Evolutionary conservation across 1,139 yeast species (phyloP), one percentile per base, ranked within the genome.

Genomic region (Yamadazyma oceani): DNA sequence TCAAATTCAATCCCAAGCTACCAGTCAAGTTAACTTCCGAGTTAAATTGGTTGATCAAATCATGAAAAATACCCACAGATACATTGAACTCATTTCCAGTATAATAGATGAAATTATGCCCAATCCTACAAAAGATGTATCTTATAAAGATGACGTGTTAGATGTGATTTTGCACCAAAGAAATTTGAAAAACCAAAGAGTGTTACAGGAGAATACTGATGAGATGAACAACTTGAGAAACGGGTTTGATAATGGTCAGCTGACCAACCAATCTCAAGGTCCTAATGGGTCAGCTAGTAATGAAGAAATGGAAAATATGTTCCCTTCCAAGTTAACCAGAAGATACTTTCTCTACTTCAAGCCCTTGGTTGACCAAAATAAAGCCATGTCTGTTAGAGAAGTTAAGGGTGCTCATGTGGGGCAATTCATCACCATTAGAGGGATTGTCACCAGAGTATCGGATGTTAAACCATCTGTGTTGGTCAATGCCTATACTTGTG

Each of bases 401-500:
- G 83, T 92, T 44, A 85, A 82, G 56, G 97, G 97, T 39, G 68
- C 74, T 34, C 82, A 79, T 46, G 75, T 94, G 37, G 99, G 99
- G 31, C 82, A 85, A 50, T 75, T 86, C 48, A 85, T 94, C 52
- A 90, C 97, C 0, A 85, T 90, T 4, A 73, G 96, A 49, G 99
- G 98, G 37, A 92, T 94, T 49, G 89, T 92, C 35, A 92, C 97
- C 12, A 75, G 98, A 50, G 97, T 90, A 3, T 84, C 96, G 1
- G 98, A 94, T 58, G 98, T 94, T 34, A 92, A 90, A 62, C 99
- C 99, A 5, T 74, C 88, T 6, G 88, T 92, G 7, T 73, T 79
- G 46, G 97, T 92, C 40, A 88, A 85, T 52, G 98, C 98, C 0
- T 94, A 92, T 58, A 87, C 97, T 3, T 94, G 99, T 66, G 98